Base-by-base conservation (phyloP, 2,329 filamentous ascomycete genomes). In the Alternaria ventricosa region DNA sequence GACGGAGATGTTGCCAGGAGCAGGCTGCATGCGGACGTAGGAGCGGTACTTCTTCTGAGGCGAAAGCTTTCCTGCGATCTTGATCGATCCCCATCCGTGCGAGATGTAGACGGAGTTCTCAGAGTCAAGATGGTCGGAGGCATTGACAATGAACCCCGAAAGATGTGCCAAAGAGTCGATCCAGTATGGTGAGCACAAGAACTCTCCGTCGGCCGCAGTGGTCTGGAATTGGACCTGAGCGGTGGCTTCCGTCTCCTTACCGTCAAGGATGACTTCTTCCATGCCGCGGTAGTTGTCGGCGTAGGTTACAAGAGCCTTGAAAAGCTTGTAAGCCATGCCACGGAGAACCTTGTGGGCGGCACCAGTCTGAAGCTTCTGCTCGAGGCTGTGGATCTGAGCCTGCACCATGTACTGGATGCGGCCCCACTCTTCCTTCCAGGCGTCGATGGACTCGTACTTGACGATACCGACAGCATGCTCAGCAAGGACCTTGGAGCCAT, bases 321-420 rank as follows among this genome's bases (percentile, higher is more conserved):
- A 88, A 55, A 90, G 85, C 81, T 94, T 94, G 85, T 96, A 96
- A 13, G 90, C 90, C 82, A 94, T 87, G 33, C 90, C 90, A 25
- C 90, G 88, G 54, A 90, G 87, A 65, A 94, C 87, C 80, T 92
- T 91, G 76, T 91, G 90, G 27, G 90, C 90, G 60, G 87, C 86
- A 43, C 91, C 91, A 33, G 83, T 85, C 71, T 87, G 82, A 59
- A 91, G 89, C 63, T 88, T 90, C 65, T 87, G 85, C 71, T 88
- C 87, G 75, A 95, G 88, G 36, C 93, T 84, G 75, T 94, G 83
- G 60, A 86, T 82, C 74, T 85, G 84, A 53, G 80, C 81, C 75
- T 85, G 83, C 55, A 85, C 84, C 84, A 86, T 85, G 78, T 82
- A 93, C 69, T 86, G 85, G 68, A 87, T 87, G 57, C 90, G 89